Evolutionary conservation across 1,139 yeast genomes (phyloP), one percentile per base, ranked within the genome.

Genomic region (Pichia sp.): DNA sequence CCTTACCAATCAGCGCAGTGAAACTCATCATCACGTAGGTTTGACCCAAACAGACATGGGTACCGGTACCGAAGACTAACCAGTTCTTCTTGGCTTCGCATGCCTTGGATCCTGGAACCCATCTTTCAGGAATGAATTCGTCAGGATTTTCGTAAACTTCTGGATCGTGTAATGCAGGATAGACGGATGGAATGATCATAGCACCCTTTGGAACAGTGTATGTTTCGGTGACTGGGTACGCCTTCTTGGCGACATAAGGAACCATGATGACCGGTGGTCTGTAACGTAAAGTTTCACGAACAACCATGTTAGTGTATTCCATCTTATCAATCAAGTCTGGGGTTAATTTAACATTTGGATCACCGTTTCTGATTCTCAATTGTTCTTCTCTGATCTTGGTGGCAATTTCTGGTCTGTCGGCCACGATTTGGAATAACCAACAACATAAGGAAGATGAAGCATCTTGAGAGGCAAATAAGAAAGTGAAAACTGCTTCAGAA

Each of bases 231-330:
- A 93, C 82, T 42, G 96, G 96, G 75, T 86, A 93, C 15, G 76
- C 71, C 67, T 89, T 75, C 76, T 93, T 93, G 50, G 80, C 96
- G 54, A 88, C 88, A 66, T 93, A 93, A 44, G 99, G 99, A 53
- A 93, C 98, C 99, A 93, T 93, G 51, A 90, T 67, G 55, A 93
- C 99, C 7, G 99, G 99, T 32, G 99, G 99, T 69, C 98, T 85
- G 73, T 86, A 86, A 67, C 99, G 85, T 59, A 93, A 78, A 49
- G 93, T 73, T 73, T 93, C 99, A 71, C 81, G 87, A 53, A 93
- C 96, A 53, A 88, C 96, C 82, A 83, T 82, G 61, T 78, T 76
- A 27, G 99, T 91, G 72, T 88, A 93, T 31, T 71, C 75, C 99
- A 93, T 93, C 60, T 83, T 63, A 55, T 86, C 93, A 56, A 91